These are phyloP conservation scores for Penstemon barbatus DNA, from an alignment of 257 asterid species.

Conservation along the genomic window DNA sequence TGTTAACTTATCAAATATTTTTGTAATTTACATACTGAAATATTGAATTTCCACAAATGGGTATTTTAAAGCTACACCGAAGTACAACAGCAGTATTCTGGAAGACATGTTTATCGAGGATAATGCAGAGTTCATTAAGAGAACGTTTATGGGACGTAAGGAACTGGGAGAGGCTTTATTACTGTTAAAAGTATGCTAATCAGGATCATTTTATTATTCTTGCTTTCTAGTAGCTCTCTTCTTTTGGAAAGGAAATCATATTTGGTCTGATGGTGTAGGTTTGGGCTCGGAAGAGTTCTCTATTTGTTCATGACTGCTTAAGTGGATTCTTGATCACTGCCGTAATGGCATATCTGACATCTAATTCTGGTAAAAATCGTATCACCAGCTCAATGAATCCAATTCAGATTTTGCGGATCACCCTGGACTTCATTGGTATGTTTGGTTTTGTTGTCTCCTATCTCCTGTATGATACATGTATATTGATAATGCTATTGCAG, in stretches of 20 bases:
- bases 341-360: conserved; percentile 72
- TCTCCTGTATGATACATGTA: conserved; percentile 9
- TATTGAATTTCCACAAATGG: conserved; percentile 32
- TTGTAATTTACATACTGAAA: conserved; percentile 1
- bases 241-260: conserved; percentile 23
- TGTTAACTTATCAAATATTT: conserved; percentile 19
- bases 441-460: conserved; percentile 4
- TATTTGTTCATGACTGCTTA: conserved; percentile 83
- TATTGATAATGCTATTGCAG: not conserved
- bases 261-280: conserved; percentile 53
- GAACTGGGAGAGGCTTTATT: conserved; percentile 77
- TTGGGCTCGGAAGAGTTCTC: conserved; percentile 81
- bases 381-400: conserved; percentile 70
- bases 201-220: conserved; percentile 24
- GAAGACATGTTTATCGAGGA: conserved; percentile 95
- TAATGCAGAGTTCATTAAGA: conserved; percentile 61
- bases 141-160: conserved; percentile 64
- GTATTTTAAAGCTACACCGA: conserved; percentile 65
- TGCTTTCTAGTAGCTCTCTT: conserved; percentile 12
- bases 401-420: conserved; percentile 83
- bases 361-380: conserved; percentile 64
- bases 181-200: conserved; percentile 72
- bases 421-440: conserved; percentile 86
- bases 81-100: conserved; percentile 82
- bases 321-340: conserved; percentile 77